Percentiles rank a stretch among this genome's conserved stretches.
phyloP scores from a whole-genome alignment of 2,329 filamentous ascomycete genomes.

The Camillea tinctor region DNA sequence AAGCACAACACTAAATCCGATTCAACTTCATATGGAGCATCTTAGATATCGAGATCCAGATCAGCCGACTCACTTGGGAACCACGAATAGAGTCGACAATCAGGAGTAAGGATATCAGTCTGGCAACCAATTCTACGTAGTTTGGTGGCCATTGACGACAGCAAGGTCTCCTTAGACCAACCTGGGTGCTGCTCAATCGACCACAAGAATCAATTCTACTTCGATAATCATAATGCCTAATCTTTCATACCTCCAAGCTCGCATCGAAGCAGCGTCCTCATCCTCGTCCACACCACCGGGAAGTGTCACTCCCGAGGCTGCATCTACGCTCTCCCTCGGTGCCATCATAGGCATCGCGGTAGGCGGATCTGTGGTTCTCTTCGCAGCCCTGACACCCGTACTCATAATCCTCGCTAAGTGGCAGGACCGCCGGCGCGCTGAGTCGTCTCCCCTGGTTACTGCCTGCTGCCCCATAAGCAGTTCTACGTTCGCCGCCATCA shows the following conservation, averaged over 20 bases:
- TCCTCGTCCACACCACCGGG: neutral
- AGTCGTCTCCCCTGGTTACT: conserved; percentile 1
- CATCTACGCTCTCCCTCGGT: conserved; percentile 29
- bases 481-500: neutral
- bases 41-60: too few species aligned
- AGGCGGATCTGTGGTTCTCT: conserved; percentile 46
- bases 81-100: too few species aligned
- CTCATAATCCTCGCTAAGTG: conserved; percentile 40
- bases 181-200: too few species aligned
- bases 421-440: conserved; percentile 22
- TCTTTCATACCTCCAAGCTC: neutral
- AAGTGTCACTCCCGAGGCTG: neutral
- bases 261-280: neutral
- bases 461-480: conserved; percentile 2
- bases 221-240: conserved; percentile 3
- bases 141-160: too few species aligned
- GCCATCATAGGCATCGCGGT: conserved; percentile 45
- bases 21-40: too few species aligned
- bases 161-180: too few species aligned
- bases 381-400: conserved; percentile 42
- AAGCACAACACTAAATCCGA: too few species aligned
- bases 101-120: too few species aligned
- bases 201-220: neutral
- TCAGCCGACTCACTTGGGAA: too few species aligned
- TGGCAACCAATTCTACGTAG: too few species aligned